A percentile compares a stretch with the other conserved stretches of the same genome.
phyloP scores from a whole-genome alignment of 805 yeast species.

The Kazachstania viticola region DNA sequence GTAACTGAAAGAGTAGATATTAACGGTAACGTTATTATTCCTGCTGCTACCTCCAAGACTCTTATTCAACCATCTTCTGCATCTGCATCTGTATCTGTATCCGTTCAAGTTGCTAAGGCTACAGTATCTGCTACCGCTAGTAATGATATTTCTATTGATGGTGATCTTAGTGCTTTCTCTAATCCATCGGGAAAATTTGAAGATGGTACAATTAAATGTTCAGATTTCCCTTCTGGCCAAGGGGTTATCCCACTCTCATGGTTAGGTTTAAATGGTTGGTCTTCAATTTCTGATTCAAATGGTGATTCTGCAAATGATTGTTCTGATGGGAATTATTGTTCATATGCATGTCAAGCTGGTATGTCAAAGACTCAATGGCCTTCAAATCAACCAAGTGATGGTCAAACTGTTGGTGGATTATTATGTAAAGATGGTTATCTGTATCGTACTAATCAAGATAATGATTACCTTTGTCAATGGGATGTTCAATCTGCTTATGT shows the following conservation, averaged over 20 bases:
- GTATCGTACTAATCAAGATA: slow-evolving; percentile 62
- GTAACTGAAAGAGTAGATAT: slow-evolving; percentile 23
- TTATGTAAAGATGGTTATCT: slow-evolving; percentile 74
- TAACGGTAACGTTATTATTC: slow-evolving; percentile 18
- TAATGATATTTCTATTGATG: slow-evolving; percentile 27
- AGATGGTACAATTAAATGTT: slow-evolving; percentile 63
- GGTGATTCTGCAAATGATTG: slow-evolving; percentile 57
- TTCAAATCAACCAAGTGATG: slow-evolving; percentile 68
- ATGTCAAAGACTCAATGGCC: slow-evolving; percentile 99
- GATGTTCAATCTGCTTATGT: slow-evolving; percentile 63
- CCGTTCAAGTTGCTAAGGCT: slow-evolving; percentile 12
- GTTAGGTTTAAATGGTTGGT: slow-evolving; percentile 43
- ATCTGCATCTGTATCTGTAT: slow-evolving; percentile 4
- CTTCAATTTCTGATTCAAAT: slow-evolving; percentile 25
- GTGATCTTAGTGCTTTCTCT: slow-evolving; percentile 46
- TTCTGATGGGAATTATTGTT: slow-evolving; percentile 85
- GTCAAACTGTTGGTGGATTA: slow-evolving; percentile 92
- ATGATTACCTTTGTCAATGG: slow-evolving; percentile 75
- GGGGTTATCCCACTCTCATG: slow-evolving; percentile 56
- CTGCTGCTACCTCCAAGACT: slow-evolving; percentile 7
- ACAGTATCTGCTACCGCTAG: slow-evolving; percentile 13
- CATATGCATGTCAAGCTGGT: slow-evolving; percentile 97
- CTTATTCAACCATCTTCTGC: slow-evolving; percentile 10
- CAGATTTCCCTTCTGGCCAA: slow-evolving; percentile 60
- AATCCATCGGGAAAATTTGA: slow-evolving; percentile 47